Evolutionary conservation across 768 basidiomycete genomes (phyloP).

Genomic region (Russula sp.): DNA sequence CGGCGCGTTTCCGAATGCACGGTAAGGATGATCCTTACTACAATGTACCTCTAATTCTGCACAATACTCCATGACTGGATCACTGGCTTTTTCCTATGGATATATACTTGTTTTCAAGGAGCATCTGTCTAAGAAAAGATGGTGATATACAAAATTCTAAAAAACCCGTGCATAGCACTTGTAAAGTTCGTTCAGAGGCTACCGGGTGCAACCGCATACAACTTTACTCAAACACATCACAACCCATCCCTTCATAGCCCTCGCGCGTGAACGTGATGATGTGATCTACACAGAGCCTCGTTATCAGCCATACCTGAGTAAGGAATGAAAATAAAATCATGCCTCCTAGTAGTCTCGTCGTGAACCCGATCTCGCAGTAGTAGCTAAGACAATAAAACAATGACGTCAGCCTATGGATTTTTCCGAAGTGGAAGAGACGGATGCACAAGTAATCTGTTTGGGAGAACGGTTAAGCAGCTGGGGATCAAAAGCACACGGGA

Average conservation of each 20-base stretch:
- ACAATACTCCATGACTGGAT: too few relatives aligned
- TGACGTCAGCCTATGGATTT: neutral
- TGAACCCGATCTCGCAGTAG: constrained; percentile 7
- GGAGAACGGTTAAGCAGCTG: too few relatives aligned
- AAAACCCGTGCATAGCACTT: too few relatives aligned
- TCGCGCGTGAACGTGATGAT: constrained; percentile 60
- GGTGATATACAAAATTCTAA: too few relatives aligned
- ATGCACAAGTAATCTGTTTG: constrained; percentile 4
- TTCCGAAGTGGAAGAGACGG: neutral
- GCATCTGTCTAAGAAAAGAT: too few relatives aligned
- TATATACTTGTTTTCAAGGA: too few relatives aligned
- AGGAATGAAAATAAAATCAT: neutral
- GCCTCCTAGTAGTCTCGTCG: neutral
- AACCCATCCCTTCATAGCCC: constrained; percentile 53
- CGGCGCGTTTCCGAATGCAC: too few relatives aligned
- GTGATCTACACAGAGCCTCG: constrained; percentile 37
- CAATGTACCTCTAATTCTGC: too few relatives aligned
- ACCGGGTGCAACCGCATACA: neutral
- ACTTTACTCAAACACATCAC: constrained; percentile 30
- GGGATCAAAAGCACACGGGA: neutral
- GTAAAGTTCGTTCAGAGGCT: too few relatives aligned
- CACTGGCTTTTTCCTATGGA: too few relatives aligned
- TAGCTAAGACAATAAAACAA: neutral
- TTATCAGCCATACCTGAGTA: neutral
- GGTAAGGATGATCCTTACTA: too few relatives aligned